Base-by-base conservation (phyloP, 768 basidiomycete genomes). In the Termitomyces titanicus region DNA sequence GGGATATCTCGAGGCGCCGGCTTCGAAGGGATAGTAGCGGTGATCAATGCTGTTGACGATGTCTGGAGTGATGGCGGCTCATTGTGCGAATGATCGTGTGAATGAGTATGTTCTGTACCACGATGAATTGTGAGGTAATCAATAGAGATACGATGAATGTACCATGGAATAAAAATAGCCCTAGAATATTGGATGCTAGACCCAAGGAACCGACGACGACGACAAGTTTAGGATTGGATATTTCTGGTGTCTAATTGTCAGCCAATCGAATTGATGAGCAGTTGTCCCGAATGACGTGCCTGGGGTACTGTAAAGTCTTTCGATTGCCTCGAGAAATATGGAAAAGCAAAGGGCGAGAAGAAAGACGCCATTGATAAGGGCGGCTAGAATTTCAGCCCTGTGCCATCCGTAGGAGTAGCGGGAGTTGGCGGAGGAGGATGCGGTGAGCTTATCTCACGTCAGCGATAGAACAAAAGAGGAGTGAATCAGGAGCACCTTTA, bases 371-470 rank as follows among this genome's bases (percentile, higher is more conserved):
- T 99, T 99, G 61, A 98, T 74, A 43, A 98, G 79, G 0, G 97
- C 97, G 20, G 94, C 95, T 7, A 98, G 81, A 58, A 97, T 95
- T 67, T 97, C 95, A 17, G 97, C 97, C 58, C 97, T 81, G 71
- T 98, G 95, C 96, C 95, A 98, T n/a, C 95, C 96, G 68, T 98
- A 98, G 5, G 96, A 94, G 71, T 97, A 97, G 47, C 85, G 82
- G 27, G 88, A 81, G 71, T 88, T 83, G 31, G 72, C 74, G 27
- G 82, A 72, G 29, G 74, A 80, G 53, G 77, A 77, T 34, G 78
- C 76, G 34, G 89, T 84, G 53, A 94, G 78, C 89, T 94, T 61
- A 29, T 53, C 12, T 27, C 29, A 37, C 10, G 38, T 64, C 37
- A 52, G 51, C 33, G 47, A 8, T 27, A 24, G 31, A 17, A 45